These are phyloP conservation scores for Gossypium longicalyx DNA, from an alignment of 345 rosid species.

Conservation along the genomic window DNA sequence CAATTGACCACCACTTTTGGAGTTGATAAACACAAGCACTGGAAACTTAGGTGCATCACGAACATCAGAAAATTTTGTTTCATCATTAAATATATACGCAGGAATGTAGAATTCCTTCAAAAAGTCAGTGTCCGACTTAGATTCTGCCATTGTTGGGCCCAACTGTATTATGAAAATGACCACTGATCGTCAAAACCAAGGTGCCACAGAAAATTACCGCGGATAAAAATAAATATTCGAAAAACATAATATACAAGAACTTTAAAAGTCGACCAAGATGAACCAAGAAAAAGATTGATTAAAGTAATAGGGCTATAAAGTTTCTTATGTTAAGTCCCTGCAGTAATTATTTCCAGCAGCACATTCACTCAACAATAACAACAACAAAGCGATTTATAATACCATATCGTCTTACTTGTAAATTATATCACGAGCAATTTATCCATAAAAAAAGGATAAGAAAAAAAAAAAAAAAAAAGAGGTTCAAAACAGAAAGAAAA, in stretches of 20 bases:
- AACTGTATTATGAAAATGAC: slow-evolving; percentile 17
- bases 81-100: slow-evolving; percentile 42
- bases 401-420: too few species aligned
- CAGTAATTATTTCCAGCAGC: neutral
- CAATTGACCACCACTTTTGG: slow-evolving; percentile 86
- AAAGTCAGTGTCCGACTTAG: slow-evolving; percentile 22
- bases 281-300: neutral
- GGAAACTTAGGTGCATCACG: slow-evolving; percentile 44
- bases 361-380: neutral
- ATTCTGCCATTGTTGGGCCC: slow-evolving; percentile 32
- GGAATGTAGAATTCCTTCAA: slow-evolving; percentile 52
- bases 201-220: neutral
- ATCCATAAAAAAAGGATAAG: neutral
- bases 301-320: neutral
- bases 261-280: neutral
- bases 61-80: slow-evolving; percentile 21
- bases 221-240: neutral
- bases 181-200: neutral
- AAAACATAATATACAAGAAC: neutral
- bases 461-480: neutral
- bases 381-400: too few species aligned
- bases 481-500: neutral
- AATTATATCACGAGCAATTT: neutral
- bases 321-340: neutral
- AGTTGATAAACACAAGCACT: slow-evolving; percentile 72